Conservation (phyloP, 2,329 filamentous ascomycete species). For the Gnomoniopsis smithogilvyi region DNA sequence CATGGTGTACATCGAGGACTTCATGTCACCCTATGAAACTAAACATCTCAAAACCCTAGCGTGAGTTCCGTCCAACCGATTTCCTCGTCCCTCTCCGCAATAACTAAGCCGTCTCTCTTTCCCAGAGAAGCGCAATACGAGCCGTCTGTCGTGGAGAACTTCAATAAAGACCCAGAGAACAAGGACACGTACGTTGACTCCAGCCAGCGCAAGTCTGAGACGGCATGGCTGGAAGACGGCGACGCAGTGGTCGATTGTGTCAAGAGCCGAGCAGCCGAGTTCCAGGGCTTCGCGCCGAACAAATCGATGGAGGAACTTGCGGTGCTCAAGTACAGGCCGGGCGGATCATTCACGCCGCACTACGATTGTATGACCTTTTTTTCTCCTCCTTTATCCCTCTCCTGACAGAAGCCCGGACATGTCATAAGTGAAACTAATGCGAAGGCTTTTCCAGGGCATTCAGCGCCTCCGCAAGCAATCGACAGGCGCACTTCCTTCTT, state of each 20-base stretch:
- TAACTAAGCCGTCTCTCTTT: too few species aligned
- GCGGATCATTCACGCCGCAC: slow-evolving; percentile 4
- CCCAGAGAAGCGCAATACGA: slow-evolving; percentile 5
- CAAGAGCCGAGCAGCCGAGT: background rate
- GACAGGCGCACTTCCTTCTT: slow-evolving; percentile 9
- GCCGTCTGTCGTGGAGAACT: slow-evolving; percentile 9
- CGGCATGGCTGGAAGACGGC: slow-evolving; percentile 1
- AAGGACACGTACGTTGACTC: background rate
- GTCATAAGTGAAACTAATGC: too few species aligned
- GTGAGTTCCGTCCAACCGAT: background rate
- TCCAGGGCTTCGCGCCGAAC: slow-evolving; percentile 7
- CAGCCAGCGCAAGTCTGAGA: slow-evolving; percentile 1
- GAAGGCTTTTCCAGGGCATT: background rate
- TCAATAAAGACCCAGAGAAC: background rate
- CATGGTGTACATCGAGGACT: slow-evolving; percentile 11
- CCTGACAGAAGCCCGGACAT: too few species aligned
- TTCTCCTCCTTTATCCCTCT: too few species aligned
- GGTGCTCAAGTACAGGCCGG: background rate
- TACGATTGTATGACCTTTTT: background rate
- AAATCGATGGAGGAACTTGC: slow-evolving; percentile 5
- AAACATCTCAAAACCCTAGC: slow-evolving; percentile 3
- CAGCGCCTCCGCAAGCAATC: background rate
- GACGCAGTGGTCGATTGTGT: slow-evolving; percentile 6
- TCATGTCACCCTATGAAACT: slow-evolving; percentile 3
- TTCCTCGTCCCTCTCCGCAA: too few species aligned